Conservation (phyloP, 257 asterid genomes). For the Echites panduratus region DNA sequence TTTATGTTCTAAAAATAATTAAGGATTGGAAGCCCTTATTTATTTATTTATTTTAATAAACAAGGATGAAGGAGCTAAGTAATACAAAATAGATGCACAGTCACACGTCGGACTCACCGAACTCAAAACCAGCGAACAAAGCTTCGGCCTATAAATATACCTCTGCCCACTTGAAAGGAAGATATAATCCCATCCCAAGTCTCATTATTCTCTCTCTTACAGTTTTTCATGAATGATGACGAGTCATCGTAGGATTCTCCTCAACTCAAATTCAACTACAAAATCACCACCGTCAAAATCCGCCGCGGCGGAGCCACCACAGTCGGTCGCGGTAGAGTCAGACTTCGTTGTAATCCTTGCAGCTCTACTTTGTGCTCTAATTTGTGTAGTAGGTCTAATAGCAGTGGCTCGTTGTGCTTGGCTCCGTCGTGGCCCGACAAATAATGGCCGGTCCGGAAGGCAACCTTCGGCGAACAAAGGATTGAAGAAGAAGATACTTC, state of each 20-base stretch:
- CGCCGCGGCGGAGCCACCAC: constrained; percentile 13
- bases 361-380: constrained; percentile 26
- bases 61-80: no score
- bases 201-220: not conserved
- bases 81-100: no score
- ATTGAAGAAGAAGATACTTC: constrained; percentile 21
- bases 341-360: constrained; percentile 28
- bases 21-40: no score
- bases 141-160: not conserved
- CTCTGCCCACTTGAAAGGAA: not conserved
- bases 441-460: not conserved
- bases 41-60: no score
- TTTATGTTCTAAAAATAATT: no score
- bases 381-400: constrained; percentile 23
- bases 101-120: not conserved
- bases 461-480: constrained; percentile 22
- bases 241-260: constrained; percentile 11
- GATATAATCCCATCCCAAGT: no score
- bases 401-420: constrained; percentile 29
- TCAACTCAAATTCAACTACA: constrained; percentile 8
- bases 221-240: constrained; percentile 12
- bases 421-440: constrained; percentile 18
- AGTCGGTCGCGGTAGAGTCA: constrained; percentile 12
- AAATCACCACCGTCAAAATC: constrained; percentile 1
- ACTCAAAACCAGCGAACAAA: not conserved